Evolutionary conservation across 768 basidiomycete species (phyloP).

Genomic region (Lactifluus echinatus): DNA sequence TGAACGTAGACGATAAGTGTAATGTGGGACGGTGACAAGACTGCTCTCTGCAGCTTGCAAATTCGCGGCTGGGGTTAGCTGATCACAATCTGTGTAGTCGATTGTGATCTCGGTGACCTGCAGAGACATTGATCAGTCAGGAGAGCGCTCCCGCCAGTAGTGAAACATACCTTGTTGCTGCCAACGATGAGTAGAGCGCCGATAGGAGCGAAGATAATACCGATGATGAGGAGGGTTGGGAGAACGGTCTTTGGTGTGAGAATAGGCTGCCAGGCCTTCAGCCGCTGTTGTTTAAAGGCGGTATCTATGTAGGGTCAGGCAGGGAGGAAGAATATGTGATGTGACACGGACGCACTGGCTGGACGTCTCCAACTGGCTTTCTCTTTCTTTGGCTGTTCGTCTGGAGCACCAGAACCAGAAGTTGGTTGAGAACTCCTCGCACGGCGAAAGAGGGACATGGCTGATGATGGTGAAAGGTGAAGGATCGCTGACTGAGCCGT

Average conservation of each 20-base stretch:
- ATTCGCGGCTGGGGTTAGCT: constrained; percentile 33
- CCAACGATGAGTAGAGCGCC: constrained; percentile 95
- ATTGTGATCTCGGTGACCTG: constrained; percentile 90
- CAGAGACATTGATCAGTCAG: not conserved
- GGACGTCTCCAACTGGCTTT: constrained; percentile 81
- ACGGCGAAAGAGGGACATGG: constrained; percentile 30
- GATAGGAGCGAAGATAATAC: constrained; percentile 91
- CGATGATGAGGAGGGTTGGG: constrained; percentile 92
- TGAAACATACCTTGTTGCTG: constrained; percentile 44
- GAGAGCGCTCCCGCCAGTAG: not conserved
- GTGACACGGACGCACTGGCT: constrained; percentile 51
- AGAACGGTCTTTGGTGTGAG: constrained; percentile 96
- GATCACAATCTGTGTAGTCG: constrained; percentile 92
- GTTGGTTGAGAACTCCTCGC: constrained; percentile 20
- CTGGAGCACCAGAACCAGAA: constrained; percentile 23
- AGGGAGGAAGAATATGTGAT: constrained; percentile 19
- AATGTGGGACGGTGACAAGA: constrained; percentile 56
- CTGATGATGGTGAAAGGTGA: not conserved
- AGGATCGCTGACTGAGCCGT: too few relatives aligned
- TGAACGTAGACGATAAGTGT: constrained; percentile 57
- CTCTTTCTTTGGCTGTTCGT: constrained; percentile 54
- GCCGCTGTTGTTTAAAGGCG: constrained; percentile 97
- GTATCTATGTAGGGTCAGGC: constrained; percentile 55
- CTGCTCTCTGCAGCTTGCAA: constrained; percentile 32
- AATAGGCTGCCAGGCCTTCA: constrained; percentile 99